phyloP scores from a whole-genome alignment of 129 eudicot species.

The Centella asiatica region DNA sequence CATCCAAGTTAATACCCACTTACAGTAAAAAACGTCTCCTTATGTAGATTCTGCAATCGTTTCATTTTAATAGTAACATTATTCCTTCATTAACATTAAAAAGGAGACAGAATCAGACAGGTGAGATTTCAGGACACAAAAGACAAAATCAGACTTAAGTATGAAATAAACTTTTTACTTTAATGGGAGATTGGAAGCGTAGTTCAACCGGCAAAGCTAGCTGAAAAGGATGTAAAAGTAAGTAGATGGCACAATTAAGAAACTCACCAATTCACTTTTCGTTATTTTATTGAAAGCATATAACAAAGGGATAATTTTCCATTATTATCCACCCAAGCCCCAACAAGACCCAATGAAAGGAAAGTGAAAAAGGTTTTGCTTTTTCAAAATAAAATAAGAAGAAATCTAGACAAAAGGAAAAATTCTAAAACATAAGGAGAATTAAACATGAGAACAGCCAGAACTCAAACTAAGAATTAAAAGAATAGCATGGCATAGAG shows the following conservation, averaged over 20 bases:
- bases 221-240: background rate
- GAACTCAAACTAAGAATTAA: background rate
- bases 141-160: background rate
- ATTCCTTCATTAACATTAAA: no score
- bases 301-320: background rate
- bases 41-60: no score
- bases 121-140: background rate
- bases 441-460: background rate
- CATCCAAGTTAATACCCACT: no score
- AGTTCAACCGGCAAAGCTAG: background rate
- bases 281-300: background rate
- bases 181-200: background rate
- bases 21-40: no score
- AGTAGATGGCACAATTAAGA: constrained; percentile 1
- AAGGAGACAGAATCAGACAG: background rate
- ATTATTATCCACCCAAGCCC: background rate
- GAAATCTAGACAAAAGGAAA: no score
- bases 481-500: background rate
- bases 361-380: no score
- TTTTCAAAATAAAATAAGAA: no score
- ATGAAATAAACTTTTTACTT: background rate
- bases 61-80: background rate
- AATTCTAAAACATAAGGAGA: background rate
- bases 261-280: background rate
- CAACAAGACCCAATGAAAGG: background rate